Conservation (phyloP, 441 rosid genomes). For the Croton setiger region DNA sequence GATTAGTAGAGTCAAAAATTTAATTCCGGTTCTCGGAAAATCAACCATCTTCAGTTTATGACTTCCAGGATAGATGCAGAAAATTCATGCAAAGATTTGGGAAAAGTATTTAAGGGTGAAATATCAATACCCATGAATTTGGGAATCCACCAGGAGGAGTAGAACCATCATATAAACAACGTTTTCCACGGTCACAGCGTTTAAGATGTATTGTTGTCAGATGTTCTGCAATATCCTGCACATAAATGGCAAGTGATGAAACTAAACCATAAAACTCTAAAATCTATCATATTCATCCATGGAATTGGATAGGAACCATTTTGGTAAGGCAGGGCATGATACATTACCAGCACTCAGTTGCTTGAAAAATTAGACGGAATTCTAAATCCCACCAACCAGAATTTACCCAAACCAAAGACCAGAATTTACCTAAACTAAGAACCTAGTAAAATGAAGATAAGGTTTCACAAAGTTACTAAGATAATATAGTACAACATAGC, state of each 20-base stretch:
- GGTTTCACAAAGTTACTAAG: background rate
- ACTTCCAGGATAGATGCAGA: background rate
- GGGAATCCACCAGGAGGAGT: slow-evolving; percentile 85
- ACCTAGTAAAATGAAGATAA: background rate
- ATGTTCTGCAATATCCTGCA: slow-evolving; percentile 84
- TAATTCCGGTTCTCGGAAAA: background rate
- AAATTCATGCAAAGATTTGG: background rate
- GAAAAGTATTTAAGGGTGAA: background rate
- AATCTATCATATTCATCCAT: slow-evolving; percentile 1
- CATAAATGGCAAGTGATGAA: slow-evolving; percentile 7
- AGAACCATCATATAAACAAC: slow-evolving; percentile 86
- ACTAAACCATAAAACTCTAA: background rate
- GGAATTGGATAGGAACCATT: slow-evolving; percentile 6
- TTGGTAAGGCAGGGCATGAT: background rate
- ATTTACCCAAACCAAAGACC: background rate
- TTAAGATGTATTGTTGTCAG: slow-evolving; percentile 74
- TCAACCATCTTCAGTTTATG: background rate
- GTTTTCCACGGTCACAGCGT: slow-evolving; percentile 86
- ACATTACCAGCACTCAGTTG: background rate
- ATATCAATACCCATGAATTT: slow-evolving; percentile 72
- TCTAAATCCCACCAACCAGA: background rate
- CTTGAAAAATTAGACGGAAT: background rate
- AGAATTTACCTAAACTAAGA: background rate
- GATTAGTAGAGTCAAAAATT: background rate
- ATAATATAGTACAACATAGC: background rate